Percentiles rank a stretch among this genome's conserved stretches.
Conservation (phyloP, 2,329 filamentous ascomycete species). For the Fusarium setosum region DNA sequence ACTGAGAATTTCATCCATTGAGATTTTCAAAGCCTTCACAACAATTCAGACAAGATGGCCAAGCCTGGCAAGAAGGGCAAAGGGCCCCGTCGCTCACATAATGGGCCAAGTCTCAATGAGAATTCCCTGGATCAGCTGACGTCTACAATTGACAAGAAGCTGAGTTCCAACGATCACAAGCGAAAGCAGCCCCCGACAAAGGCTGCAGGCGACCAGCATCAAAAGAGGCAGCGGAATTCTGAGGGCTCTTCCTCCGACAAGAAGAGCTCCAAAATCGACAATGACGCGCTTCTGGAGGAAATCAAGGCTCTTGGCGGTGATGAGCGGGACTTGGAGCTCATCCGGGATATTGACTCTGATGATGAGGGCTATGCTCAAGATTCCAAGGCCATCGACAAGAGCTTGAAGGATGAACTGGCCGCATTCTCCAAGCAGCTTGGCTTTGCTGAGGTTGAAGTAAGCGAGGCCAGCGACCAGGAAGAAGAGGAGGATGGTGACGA, state of each 20-base stretch:
- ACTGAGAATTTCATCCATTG: slow-evolving; percentile 31
- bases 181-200: slow-evolving; percentile 55
- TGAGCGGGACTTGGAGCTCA: slow-evolving; percentile 71
- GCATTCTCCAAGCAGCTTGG: slow-evolving; percentile 54
- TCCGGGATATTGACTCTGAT: slow-evolving; percentile 62
- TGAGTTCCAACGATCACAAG: slow-evolving; percentile 57
- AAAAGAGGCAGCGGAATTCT: slow-evolving; percentile 52
- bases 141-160: slow-evolving; percentile 65
- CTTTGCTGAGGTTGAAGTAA: slow-evolving; percentile 47
- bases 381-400: slow-evolving; percentile 53
- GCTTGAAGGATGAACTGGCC: slow-evolving; percentile 49
- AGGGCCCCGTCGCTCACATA: slow-evolving; percentile 39
- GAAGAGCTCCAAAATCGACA: slow-evolving; percentile 41
- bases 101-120: slow-evolving; percentile 56
- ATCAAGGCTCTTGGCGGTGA: slow-evolving; percentile 74
- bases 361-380: slow-evolving; percentile 50
- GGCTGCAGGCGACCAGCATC: slow-evolving; percentile 46
- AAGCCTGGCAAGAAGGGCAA: slow-evolving; percentile 54
- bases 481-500: slow-evolving; percentile 49
- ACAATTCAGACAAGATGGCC: slow-evolving; percentile 40
- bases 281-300: slow-evolving; percentile 67
- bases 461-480: slow-evolving; percentile 52
- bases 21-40: too few species aligned
- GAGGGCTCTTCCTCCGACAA: slow-evolving; percentile 38
- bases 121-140: slow-evolving; percentile 64